Evolutionary conservation across 495 filamentous ascomycete species (phyloP), one percentile per base, ranked within the genome.

Genomic region (Lasiosphaeria miniovina): DNA sequence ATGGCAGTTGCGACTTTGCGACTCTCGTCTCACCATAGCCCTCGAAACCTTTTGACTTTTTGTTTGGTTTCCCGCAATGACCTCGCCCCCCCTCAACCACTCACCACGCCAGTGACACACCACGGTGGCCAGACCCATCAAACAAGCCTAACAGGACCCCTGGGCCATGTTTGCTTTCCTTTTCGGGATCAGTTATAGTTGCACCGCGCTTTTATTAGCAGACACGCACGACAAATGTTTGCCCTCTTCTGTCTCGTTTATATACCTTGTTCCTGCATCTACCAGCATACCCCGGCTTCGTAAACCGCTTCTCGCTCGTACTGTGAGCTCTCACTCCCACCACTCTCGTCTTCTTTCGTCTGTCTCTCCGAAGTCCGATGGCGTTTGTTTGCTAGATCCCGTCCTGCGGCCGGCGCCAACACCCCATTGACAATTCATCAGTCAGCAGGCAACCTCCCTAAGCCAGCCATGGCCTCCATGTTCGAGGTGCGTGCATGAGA

Each of bases 401-500:
- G 24, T 24, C 24, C 24, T 24, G 24, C 24, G 24, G 24, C 24
- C 24, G 24, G 24, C 24, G 24, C 24, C 24, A 32, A 33, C 15
- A 32, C n/a, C 57, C 57, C 8, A 55, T 64, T 57, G 52, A 17
- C 49, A 59, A 62, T n/a, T 46, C 40, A 49, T 48, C 56, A 57
- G 48, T 49, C 45, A 52, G 38, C 41, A 51, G n/a, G 11, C 51
- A 35, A 24, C 24, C 24, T 24, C 24, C 24, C 24, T 24, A 24
- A 24, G 24, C 24, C 45, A 48, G 59, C 9, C 50, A 72, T 70
- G 67, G 56, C 61, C 35, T 60, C 69, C 38, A 71, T 72, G 52
- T 51, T 72, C 9, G 65, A 68, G 65, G 69, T 71, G 24, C 24
- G 61, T 62, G 31, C 36, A 32, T 45, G 38, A 24, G 24, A 24